phyloP scores from a whole-genome alignment of 495 filamentous ascomycete genomes.

The Aspergillus coremiiformis region DNA sequence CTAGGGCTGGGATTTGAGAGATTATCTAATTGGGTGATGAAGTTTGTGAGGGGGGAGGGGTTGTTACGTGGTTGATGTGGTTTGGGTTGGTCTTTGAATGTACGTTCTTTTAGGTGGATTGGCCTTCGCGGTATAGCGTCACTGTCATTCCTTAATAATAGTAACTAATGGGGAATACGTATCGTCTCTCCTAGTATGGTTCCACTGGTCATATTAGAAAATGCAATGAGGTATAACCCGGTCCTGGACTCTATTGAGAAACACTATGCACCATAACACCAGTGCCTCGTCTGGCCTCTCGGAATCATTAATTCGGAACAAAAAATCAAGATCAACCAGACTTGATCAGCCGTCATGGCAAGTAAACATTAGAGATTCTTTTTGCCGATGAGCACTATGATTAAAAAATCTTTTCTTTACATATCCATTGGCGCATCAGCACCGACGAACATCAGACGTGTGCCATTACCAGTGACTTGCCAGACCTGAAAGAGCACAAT shows the following conservation, averaged over 20 bases:
- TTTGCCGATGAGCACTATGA: slow-evolving; percentile 5
- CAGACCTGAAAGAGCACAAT: slow-evolving; percentile 57
- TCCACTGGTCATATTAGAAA: not conserved
- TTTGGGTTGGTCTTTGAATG: not conserved
- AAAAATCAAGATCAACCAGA: not conserved
- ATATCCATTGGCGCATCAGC: slow-evolving; percentile 51
- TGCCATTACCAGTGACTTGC: slow-evolving; percentile 86
- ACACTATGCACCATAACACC: not conserved
- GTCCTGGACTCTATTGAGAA: not conserved
- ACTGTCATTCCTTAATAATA: not conserved
- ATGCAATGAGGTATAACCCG: not conserved
- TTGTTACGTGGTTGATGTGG: not conserved
- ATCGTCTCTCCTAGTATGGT: no score
- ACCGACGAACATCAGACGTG: slow-evolving; percentile 75
- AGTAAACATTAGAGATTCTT: slow-evolving; percentile 3
- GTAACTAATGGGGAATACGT: no score
- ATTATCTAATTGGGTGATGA: not conserved
- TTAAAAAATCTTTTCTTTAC: slow-evolving; percentile 15
- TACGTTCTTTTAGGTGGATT: not conserved
- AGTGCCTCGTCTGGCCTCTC: not conserved
- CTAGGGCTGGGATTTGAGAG: slow-evolving; percentile 25
- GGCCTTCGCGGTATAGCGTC: not conserved
- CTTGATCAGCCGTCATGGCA: not conserved
- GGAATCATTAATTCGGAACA: not conserved
- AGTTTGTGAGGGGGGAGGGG: not conserved